These are phyloP conservation scores for Cytospora piceae DNA, from an alignment of 2,329 filamentous ascomycete genomes.

Conservation along the genomic window DNA sequence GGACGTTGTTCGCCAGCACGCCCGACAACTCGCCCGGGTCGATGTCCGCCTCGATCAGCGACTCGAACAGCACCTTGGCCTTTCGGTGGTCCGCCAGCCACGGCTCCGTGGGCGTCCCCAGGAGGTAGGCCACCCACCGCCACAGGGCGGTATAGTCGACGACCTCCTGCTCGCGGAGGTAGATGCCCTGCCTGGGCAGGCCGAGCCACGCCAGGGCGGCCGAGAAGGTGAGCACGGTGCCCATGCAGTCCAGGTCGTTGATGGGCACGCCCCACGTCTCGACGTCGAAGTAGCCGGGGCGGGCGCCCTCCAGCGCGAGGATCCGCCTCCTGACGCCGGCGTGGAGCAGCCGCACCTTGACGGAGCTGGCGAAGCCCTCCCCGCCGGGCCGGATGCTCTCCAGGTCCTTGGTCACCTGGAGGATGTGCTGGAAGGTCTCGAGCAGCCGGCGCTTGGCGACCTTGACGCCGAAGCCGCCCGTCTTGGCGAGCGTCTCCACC, in stretches of 20 bases:
- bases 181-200: constrained; percentile 74
- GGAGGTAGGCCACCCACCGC: constrained; percentile 73
- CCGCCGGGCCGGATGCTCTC: constrained; percentile 70
- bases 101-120: constrained; percentile 68
- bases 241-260: constrained; percentile 76
- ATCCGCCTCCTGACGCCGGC: constrained; percentile 69
- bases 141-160: constrained; percentile 74
- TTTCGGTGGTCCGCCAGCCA: constrained; percentile 57
- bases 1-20: constrained; percentile 75
- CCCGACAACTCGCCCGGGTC: constrained; percentile 64
- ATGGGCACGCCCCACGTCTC: constrained; percentile 66
- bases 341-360: constrained; percentile 72
- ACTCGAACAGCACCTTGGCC: constrained; percentile 69
- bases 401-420: constrained; percentile 70
- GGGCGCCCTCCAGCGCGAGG: constrained; percentile 57
- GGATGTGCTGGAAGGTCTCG: constrained; percentile 76
- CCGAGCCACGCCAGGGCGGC: constrained; percentile 68
- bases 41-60: constrained; percentile 67
- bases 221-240: constrained; percentile 73
- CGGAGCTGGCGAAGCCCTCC: constrained; percentile 64
- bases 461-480: constrained; percentile 72
- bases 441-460: constrained; percentile 65
- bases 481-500: constrained; percentile 73
- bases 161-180: constrained; percentile 63
- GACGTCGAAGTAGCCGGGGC: constrained; percentile 65